Evolutionary conservation across 768 basidiomycete species (phyloP).

Genomic region (Psilocybe cyanescens): DNA sequence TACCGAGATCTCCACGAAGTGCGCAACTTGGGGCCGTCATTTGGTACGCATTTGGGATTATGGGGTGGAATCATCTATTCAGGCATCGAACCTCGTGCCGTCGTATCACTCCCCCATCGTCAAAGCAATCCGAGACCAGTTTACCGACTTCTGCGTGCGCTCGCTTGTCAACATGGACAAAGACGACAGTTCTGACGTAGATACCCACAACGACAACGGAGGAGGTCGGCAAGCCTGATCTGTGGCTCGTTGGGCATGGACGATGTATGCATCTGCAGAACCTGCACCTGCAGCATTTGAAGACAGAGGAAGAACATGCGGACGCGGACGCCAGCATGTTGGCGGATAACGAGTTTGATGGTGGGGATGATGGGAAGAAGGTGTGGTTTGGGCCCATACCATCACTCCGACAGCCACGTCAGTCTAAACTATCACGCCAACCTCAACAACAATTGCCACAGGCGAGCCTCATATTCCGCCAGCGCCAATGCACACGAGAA

Average conservation of each 20-base stretch:
- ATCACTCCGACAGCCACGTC: not conserved
- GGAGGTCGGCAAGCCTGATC: conserved; percentile 40
- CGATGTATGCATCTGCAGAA: conserved; percentile 26
- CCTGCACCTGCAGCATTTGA: not conserved
- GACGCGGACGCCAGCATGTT: conserved; percentile 26
- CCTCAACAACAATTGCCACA: not conserved
- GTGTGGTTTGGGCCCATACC: not conserved
- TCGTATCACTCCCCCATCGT: no score
- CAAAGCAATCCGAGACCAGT: no score
- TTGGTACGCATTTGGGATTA: conserved; percentile 77
- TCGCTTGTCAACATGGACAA: conserved; percentile 43
- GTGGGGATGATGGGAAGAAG: no score
- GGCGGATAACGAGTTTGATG: conserved; percentile 19
- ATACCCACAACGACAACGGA: conserved; percentile 25
- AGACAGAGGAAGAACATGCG: conserved; percentile 26
- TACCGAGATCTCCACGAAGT: conserved; percentile 87
- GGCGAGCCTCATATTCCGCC: not conserved
- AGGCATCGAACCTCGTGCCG: conserved; percentile 61
- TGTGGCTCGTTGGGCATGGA: conserved; percentile 53
- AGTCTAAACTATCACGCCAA: not conserved
- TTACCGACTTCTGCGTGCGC: conserved; percentile 55
- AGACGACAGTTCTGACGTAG: conserved; percentile 36
- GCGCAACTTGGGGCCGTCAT: conserved; percentile 89
- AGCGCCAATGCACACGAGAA: not conserved
- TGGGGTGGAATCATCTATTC: conserved; percentile 90